Evolutionary conservation across 1,284 basidiomycete genomes (phyloP).

Genomic region (Ceratobasidium sp.): DNA sequence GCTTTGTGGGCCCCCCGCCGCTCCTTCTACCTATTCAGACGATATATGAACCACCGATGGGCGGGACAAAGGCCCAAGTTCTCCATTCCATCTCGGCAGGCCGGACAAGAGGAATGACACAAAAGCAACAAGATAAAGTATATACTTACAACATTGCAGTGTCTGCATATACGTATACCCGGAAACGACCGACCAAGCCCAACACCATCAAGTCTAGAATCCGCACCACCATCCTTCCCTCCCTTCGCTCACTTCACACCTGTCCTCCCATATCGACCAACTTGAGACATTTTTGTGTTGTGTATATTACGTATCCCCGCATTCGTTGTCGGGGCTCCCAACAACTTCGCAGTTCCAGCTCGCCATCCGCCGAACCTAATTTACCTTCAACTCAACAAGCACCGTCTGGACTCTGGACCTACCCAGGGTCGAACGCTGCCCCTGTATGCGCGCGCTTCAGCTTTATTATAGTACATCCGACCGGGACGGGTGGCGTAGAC

Average conservation of each 20-base stretch:
- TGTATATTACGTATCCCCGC: neutral
- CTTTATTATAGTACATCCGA: neutral
- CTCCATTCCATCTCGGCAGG: conserved; percentile 3
- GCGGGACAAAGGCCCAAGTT: neutral
- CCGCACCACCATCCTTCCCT: neutral
- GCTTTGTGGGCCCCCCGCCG: neutral
- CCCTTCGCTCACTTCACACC: conserved; percentile 18
- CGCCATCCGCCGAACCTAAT: neutral
- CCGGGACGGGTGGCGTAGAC: conserved; percentile 14
- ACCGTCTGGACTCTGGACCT: neutral
- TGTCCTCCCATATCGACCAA: neutral
- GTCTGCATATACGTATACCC: neutral
- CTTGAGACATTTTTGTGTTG: neutral
- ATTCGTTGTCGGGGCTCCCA: too few species aligned
- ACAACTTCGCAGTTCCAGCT: too few species aligned
- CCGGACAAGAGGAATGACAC: conserved; percentile 9
- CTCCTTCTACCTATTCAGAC: conserved; percentile 3
- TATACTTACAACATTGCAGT: neutral
- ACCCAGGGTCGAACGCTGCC: neutral
- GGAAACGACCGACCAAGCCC: neutral
- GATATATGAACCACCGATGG: neutral
- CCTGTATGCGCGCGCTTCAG: conserved; percentile 14
- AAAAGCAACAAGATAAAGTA: neutral
- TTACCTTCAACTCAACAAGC: neutral
- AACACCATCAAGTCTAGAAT: conserved; percentile 8